Evolutionary conservation across 345 rosid genomes (phyloP).

Genomic region (Sonneratia caseolaris): DNA sequence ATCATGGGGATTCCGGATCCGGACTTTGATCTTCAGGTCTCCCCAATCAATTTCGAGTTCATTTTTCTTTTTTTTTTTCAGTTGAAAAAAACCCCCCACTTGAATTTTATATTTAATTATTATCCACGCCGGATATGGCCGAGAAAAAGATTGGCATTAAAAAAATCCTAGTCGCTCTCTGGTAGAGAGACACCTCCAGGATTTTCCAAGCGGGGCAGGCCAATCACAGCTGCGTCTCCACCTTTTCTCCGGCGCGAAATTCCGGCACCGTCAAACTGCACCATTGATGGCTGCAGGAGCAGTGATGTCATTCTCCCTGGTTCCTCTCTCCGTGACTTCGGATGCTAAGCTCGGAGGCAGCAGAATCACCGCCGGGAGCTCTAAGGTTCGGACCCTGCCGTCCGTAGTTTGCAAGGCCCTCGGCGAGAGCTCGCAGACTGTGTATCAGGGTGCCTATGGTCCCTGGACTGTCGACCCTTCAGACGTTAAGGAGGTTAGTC

Average conservation of each 20-base stretch:
- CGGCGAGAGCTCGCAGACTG: conserved; percentile 41
- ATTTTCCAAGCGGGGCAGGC: background rate
- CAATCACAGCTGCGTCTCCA: background rate
- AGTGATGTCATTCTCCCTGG: background rate
- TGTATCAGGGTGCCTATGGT: conserved; percentile 70
- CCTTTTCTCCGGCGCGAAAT: background rate
- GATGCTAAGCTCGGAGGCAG: conserved; percentile 1
- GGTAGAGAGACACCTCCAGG: background rate
- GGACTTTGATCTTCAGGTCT: background rate
- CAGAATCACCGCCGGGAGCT: background rate
- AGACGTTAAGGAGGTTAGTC: conserved; percentile 73
- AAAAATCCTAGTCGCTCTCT: background rate
- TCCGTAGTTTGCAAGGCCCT: conserved; percentile 29
- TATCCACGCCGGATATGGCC: no score
- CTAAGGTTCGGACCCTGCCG: background rate
- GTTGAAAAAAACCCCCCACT: no score
- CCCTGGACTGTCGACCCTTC: conserved; percentile 74
- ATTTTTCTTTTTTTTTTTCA: background rate
- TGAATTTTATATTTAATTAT: no score
- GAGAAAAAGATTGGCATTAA: background rate
- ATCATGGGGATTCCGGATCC: no score
- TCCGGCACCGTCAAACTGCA: background rate
- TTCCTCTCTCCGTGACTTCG: conserved; percentile 1
- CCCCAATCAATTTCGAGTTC: background rate
- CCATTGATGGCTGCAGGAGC: conserved; percentile 3